phyloP scores from a whole-genome alignment of 129 eudicot genomes.

The Lonicera japonica region DNA sequence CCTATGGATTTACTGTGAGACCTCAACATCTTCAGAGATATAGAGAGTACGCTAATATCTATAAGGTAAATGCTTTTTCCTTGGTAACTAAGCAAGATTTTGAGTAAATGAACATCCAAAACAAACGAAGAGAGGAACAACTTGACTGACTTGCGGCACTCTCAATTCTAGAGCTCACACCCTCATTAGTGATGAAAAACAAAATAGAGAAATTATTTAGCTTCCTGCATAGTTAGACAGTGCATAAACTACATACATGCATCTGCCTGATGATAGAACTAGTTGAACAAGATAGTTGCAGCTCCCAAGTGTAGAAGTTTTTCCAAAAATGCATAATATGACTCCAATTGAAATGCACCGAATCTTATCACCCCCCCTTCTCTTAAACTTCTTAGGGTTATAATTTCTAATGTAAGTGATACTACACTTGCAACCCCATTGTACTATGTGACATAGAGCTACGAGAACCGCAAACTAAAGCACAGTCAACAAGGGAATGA shows the following conservation, averaged over 20 bases:
- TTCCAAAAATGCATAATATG: not conserved
- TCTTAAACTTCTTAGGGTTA: no score
- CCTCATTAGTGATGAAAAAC: no score
- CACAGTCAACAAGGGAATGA: no score
- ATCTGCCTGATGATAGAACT: no score
- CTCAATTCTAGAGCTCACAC: not conserved
- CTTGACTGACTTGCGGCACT: not conserved
- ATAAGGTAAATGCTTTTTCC: conserved; percentile 43
- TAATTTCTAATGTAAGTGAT: no score
- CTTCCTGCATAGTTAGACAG: not conserved
- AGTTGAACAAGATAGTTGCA: not conserved
- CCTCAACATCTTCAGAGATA: conserved; percentile 83
- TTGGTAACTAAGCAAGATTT: not conserved
- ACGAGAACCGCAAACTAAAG: no score
- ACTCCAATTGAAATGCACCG: not conserved
- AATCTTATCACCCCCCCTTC: no score
- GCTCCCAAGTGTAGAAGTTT: not conserved
- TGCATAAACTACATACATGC: not conserved
- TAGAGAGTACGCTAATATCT: conserved; percentile 64
- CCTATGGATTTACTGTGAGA: conserved; percentile 95
- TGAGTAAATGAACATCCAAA: not conserved
- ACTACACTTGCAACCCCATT: no score
- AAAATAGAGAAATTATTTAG: not conserved
- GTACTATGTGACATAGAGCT: no score
- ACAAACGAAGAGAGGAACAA: not conserved